Evolutionary conservation across 2,329 filamentous ascomycete species (phyloP).

Genomic region (Plectosphaerella sp.): DNA sequence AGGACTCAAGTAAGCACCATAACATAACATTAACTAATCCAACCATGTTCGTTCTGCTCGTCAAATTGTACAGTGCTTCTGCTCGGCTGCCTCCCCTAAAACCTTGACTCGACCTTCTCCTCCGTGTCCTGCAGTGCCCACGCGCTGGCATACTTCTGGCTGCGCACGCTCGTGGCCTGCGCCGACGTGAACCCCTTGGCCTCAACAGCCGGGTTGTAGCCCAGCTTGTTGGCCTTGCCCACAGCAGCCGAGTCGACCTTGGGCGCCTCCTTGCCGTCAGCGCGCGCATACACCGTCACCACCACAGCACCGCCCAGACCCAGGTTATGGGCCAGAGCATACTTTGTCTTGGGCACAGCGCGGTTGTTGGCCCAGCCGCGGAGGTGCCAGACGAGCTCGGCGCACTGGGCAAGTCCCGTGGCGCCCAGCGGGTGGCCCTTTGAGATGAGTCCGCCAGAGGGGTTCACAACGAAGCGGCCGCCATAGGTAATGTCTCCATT

Average conservation of each 20-base stretch:
- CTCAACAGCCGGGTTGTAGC: conserved; percentile 88
- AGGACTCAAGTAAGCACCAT: conserved; percentile 41
- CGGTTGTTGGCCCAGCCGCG: conserved; percentile 95
- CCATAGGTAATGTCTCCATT: conserved; percentile 89
- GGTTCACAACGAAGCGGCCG: conserved; percentile 79
- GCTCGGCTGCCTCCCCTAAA: conserved; percentile 13
- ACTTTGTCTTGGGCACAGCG: conserved; percentile 60
- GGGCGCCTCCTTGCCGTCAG: conserved; percentile 65
- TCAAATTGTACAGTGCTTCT: no score
- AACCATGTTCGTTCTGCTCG: background rate
- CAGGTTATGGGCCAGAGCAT: conserved; percentile 86
- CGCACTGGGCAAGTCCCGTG: conserved; percentile 91
- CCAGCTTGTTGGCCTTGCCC: conserved; percentile 62
- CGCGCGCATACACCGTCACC: conserved; percentile 81
- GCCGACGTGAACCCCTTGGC: conserved; percentile 82
- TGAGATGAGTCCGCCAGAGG: conserved; percentile 88
- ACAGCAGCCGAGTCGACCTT: conserved; percentile 60
- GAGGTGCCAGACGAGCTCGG: conserved; percentile 92
- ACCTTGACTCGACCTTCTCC: conserved; percentile 34
- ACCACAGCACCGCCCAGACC: conserved; percentile 89
- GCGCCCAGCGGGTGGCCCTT: conserved; percentile 95
- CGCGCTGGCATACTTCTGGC: conserved; percentile 57
- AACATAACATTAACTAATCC: background rate
- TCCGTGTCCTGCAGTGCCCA: conserved; percentile 71
- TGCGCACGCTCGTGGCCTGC: conserved; percentile 69